These are phyloP conservation scores for Jatropha curcas DNA, from an alignment of 345 rosid species.

Conservation along the genomic window DNA sequence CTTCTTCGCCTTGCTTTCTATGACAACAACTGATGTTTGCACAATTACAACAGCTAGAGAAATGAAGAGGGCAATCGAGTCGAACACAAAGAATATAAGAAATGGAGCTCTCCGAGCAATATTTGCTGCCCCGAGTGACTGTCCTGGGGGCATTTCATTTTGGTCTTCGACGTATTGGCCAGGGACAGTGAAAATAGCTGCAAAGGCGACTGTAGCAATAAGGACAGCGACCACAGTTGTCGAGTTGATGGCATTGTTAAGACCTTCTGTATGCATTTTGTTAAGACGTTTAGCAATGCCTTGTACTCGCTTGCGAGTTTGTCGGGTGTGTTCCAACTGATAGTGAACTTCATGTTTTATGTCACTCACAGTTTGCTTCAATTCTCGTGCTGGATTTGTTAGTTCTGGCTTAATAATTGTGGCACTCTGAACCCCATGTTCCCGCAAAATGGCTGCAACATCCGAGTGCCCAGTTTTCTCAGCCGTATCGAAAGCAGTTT, in stretches of 20 bases:
- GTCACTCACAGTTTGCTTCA: slow-evolving; percentile 92
- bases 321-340: slow-evolving; percentile 89
- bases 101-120: slow-evolving; percentile 66
- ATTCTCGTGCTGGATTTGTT: slow-evolving; percentile 64
- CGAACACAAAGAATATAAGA: slow-evolving; percentile 77
- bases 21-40: slow-evolving; percentile 92
- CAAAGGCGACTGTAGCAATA: slow-evolving; percentile 91
- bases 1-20: slow-evolving; percentile 91
- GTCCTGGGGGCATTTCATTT: slow-evolving; percentile 35
- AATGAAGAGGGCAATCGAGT: slow-evolving; percentile 85
- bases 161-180: slow-evolving; percentile 76
- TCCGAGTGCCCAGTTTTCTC: slow-evolving; percentile 68
- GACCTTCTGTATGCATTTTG: slow-evolving; percentile 88
- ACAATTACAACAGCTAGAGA: slow-evolving; percentile 92
- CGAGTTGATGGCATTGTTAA: slow-evolving; percentile 91
- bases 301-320: slow-evolving; percentile 79
- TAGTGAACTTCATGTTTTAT: slow-evolving; percentile 90
- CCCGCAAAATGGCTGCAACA: slow-evolving; percentile 50
- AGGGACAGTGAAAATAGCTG: slow-evolving; percentile 90
- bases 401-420: slow-evolving; percentile 51
- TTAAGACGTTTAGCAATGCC: slow-evolving; percentile 83
- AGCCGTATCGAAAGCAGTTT: slow-evolving; percentile 85
- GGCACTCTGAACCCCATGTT: slow-evolving; percentile 72
- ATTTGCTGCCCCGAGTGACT: slow-evolving; percentile 75
- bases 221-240: slow-evolving; percentile 94